Evolutionary conservation across 1,284 basidiomycete species (phyloP).

Genomic region (Schizopora paradoxa): DNA sequence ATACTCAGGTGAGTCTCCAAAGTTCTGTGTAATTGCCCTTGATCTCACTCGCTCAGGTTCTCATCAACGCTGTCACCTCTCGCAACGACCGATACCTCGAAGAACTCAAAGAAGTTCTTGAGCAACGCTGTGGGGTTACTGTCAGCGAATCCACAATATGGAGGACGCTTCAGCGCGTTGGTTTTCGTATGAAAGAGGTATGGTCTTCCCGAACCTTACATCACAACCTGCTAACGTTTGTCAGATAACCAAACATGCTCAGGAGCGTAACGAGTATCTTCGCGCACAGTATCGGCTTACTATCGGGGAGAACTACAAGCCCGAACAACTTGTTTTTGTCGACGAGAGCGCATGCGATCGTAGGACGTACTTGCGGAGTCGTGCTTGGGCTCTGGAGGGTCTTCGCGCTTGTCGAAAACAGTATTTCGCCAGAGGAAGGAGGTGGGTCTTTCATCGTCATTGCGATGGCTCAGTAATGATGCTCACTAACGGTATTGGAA

Average conservation of each 20-base stretch:
- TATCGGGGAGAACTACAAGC: constrained; percentile 23
- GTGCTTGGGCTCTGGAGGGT: constrained; percentile 29
- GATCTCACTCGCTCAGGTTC: too few species aligned
- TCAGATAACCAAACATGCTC: constrained; percentile 24
- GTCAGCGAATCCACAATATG: constrained; percentile 22
- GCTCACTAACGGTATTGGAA: constrained; percentile 18
- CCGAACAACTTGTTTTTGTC: constrained; percentile 32
- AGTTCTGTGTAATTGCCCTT: too few species aligned
- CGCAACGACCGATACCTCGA: constrained; percentile 17
- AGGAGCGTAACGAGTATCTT: constrained; percentile 23
- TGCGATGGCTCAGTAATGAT: constrained; percentile 8
- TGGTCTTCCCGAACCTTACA: not conserved
- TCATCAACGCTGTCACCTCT: too few species aligned
- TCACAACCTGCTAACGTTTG: not conserved
- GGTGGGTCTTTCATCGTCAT: constrained; percentile 21
- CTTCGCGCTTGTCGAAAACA: constrained; percentile 23
- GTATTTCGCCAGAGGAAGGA: constrained; percentile 30
- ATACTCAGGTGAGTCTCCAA: too few species aligned
- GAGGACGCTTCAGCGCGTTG: constrained; percentile 17
- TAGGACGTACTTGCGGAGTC: constrained; percentile 22
- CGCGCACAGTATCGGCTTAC: constrained; percentile 18
- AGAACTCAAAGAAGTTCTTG: constrained; percentile 11
- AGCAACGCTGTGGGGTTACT: constrained; percentile 7
- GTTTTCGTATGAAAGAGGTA: constrained; percentile 26
- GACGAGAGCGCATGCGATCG: constrained; percentile 30